These are phyloP conservation scores for Neonectria coccinea DNA, from an alignment of 2,329 filamentous ascomycete species.

Conservation along the genomic window DNA sequence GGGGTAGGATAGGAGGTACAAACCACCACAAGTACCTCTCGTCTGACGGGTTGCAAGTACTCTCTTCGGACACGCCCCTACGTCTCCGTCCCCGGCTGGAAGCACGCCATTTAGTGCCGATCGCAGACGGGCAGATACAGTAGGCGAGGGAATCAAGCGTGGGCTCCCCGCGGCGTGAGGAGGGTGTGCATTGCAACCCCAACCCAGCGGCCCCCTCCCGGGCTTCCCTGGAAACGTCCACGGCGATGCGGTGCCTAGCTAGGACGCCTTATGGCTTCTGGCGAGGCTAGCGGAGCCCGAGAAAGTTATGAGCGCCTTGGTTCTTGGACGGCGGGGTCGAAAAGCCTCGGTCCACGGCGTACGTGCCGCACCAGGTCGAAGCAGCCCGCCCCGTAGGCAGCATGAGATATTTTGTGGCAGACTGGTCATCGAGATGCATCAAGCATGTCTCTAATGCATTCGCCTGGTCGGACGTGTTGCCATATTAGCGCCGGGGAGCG, in stretches of 20 bases:
- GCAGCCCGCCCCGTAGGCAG: not conserved
- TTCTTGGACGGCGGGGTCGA: not conserved
- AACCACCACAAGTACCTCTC: constrained; percentile 31
- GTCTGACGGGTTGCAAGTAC: constrained; percentile 39
- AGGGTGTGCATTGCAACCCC: constrained; percentile 37
- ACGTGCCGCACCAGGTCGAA: not conserved
- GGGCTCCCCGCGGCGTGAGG: not conserved
- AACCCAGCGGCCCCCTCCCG: constrained; percentile 38
- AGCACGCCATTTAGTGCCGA: constrained; percentile 24
- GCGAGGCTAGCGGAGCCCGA: constrained; percentile 6
- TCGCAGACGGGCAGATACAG: constrained; percentile 3
- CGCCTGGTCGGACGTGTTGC: constrained; percentile 4
- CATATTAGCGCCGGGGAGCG: constrained; percentile 21
- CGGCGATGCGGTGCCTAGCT: not conserved
- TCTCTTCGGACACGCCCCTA: constrained; percentile 10
- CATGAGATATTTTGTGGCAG: constrained; percentile 25
- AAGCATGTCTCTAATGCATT: not conserved
- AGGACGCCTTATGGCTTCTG: constrained; percentile 7
- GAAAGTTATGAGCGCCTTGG: constrained; percentile 5
- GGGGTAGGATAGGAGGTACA: constrained; percentile 19
- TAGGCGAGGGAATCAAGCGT: constrained; percentile 15
- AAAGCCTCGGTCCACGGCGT: not conserved
- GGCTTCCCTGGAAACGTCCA: constrained; percentile 15
- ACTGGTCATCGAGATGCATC: constrained; percentile 20
- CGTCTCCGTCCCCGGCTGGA: not conserved